A percentile compares a stretch with the other conserved stretches of the same genome.
Conservation (phyloP, 169 alveolate genomes). For the Miamiensis avidus region DNA sequence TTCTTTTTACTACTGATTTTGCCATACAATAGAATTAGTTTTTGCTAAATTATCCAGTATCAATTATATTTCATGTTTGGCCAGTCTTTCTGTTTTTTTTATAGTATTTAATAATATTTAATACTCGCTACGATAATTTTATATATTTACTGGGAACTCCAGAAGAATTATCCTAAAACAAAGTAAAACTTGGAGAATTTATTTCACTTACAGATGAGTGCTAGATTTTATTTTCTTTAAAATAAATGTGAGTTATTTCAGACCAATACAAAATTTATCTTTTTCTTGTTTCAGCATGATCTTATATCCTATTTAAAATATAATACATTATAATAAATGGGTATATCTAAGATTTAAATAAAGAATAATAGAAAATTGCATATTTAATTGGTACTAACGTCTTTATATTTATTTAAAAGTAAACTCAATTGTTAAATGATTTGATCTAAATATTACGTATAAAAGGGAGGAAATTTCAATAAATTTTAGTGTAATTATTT, state of each 20-base stretch:
- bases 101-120: too few relatives aligned
- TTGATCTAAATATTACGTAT: not conserved
- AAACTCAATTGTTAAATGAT: too few relatives aligned
- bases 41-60: not conserved
- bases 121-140: too few relatives aligned
- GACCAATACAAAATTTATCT: constrained; percentile 22
- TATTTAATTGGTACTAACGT: too few relatives aligned
- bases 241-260: constrained; percentile 19
- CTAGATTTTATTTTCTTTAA: constrained; percentile 9
- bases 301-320: constrained; percentile 10
- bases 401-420: too few relatives aligned
- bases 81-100: not conserved
- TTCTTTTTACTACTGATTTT: not conserved
- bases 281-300: constrained; percentile 23
- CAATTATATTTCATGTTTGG: constrained; percentile 2
- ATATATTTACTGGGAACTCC: constrained; percentile 15
- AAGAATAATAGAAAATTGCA: too few relatives aligned
- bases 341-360: too few relatives aligned
- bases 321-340: too few relatives aligned
- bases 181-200: not conserved
- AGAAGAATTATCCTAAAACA: not conserved
- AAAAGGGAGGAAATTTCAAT: constrained; percentile 22
- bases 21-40: constrained; percentile 5
- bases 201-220: constrained; percentile 7
- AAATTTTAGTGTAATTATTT: constrained; percentile 7